Base-by-base conservation (phyloP, 257 asterid genomes). In the Solanum lycopersicoides region DNA sequence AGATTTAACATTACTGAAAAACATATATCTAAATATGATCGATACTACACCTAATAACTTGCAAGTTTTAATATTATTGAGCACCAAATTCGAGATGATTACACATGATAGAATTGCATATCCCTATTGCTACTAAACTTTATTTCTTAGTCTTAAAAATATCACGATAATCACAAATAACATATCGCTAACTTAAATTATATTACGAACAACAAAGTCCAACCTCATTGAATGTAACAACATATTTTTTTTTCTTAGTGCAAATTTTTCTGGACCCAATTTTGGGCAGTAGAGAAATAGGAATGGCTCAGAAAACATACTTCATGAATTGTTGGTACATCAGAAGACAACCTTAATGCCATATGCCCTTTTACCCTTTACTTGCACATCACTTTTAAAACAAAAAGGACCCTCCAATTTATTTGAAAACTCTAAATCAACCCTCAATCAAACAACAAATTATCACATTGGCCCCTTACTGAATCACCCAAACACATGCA, bases 321-420 rank as follows among this genome's bases (percentile, higher is more conserved):
- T 39, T n/a, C 77, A 84, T 39, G 76, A n/a, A 84, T 56, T 84
- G 87, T 84, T 84, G 74, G 87, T n/a, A 84, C 77, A 39, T 23
- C 16, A 25, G 76, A 63, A 63, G 87, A 84, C 87, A 84, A 84
- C 77, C 87, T 84, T 84, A 84, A 60, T 84, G 87, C 77, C 77
- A 39, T 83, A 47, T 80, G 65, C 20, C 28, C 69, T 50, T 50
- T 50, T 32, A 50, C 44, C 63, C 69, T 79, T 80, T 80, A 30
- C 86, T 83, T 84, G 28, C 60, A 84, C 60, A n/a, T 84, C 60
- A 84, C 74, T 84, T 83, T 63, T 63, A 35, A 41, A 84, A 44
- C 60, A 41, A 13, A 20, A 30, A 28, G 20, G 16, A 59, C 76
- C 77, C 87, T 39, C 60, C 16, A 84, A 37, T 42, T 59, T 84